Conservation (phyloP, 2,329 filamentous ascomycete genomes). For the Talaromyces sp. region DNA sequence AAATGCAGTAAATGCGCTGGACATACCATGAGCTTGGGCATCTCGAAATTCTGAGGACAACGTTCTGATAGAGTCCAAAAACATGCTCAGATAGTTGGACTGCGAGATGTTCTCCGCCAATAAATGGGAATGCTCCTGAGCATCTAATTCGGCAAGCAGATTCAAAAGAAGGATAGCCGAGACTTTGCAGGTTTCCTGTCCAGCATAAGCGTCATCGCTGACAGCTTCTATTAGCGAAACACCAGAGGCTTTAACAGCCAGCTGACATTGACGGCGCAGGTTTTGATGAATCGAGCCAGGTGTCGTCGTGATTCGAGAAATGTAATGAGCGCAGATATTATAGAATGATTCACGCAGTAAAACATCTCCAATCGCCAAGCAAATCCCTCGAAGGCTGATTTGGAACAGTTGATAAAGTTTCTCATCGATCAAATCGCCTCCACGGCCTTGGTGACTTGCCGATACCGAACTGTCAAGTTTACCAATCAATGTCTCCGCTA, state of each 20-base stretch:
- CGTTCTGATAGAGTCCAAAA: constrained; percentile 80
- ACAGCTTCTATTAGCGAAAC: constrained; percentile 78
- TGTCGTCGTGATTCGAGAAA: constrained; percentile 60
- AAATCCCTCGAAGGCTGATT: constrained; percentile 74
- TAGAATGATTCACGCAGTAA: constrained; percentile 82
- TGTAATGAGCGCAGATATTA: constrained; percentile 82
- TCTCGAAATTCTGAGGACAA: constrained; percentile 70
- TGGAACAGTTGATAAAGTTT: constrained; percentile 91
- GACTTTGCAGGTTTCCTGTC: constrained; percentile 75
- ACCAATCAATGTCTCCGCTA: constrained; percentile 64
- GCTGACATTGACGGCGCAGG: constrained; percentile 52
- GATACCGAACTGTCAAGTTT: constrained; percentile 38
- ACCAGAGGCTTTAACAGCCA: constrained; percentile 75
- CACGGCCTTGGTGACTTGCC: constrained; percentile 42
- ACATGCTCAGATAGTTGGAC: constrained; percentile 84
- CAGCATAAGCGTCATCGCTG: constrained; percentile 89
- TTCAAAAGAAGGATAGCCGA: constrained; percentile 82
- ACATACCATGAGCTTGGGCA: constrained; percentile 55
- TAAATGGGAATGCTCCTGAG: constrained; percentile 66
- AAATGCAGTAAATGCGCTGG: background rate
- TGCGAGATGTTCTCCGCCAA: constrained; percentile 76
- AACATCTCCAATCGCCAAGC: constrained; percentile 66
- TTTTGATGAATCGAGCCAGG: constrained; percentile 48
- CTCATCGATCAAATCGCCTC: constrained; percentile 74
- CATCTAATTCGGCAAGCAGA: constrained; percentile 69